phyloP scores from a whole-genome alignment of 148 eudicot genomes.

The Silene latifolia region DNA sequence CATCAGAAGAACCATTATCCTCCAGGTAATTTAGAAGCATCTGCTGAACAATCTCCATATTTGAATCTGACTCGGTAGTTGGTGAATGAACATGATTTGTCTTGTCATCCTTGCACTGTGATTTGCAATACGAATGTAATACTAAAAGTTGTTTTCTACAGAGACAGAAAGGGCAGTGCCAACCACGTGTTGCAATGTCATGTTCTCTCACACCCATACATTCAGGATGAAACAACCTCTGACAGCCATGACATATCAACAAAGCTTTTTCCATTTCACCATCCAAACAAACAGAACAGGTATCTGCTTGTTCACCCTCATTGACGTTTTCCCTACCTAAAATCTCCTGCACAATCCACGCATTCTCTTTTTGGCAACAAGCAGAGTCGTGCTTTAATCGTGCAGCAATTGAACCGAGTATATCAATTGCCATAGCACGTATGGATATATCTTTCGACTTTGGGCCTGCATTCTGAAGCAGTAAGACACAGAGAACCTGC shows the following conservation, averaged over 20 bases:
- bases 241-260: conserved; percentile 77
- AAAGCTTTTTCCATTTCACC: conserved; percentile 46
- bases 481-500: conserved; percentile 96
- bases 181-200: conserved; percentile 54
- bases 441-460: conserved; percentile 81
- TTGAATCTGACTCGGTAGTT: conserved; percentile 38
- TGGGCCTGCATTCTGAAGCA: conserved; percentile 94
- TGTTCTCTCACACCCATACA: conserved; percentile 71
- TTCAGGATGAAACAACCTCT: conserved; percentile 71
- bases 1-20: conserved; percentile 69
- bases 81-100: conserved; percentile 27
- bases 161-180: conserved; percentile 67
- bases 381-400: conserved; percentile 86
- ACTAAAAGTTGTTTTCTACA: conserved; percentile 65
- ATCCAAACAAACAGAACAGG: conserved; percentile 70
- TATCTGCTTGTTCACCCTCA: conserved; percentile 38
- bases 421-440: conserved; percentile 89
- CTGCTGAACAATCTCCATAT: conserved; percentile 82
- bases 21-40: conserved; percentile 85
- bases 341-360: conserved; percentile 74
- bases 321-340: conserved; percentile 31
- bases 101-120: conserved; percentile 50
- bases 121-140: conserved; percentile 60
- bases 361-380: conserved; percentile 52
- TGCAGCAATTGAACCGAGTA: conserved; percentile 92